phyloP scores from a whole-genome alignment of 2,329 filamentous ascomycete species.

The Hypomyces rosellus region DNA sequence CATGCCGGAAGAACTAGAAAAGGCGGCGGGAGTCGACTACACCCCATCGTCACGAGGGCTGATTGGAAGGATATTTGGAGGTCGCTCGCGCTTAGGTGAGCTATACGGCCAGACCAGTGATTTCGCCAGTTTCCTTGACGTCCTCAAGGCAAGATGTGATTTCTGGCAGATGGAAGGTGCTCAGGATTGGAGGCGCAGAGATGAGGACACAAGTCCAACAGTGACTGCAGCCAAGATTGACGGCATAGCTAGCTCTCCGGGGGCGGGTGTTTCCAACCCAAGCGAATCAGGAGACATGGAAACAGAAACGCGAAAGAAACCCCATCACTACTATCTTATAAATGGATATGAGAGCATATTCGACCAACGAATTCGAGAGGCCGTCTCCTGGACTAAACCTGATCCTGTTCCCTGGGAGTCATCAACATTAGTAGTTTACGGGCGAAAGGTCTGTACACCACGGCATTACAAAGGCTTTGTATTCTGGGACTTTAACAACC shows the following conservation, averaged over 20 bases:
- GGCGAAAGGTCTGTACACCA: conserved; percentile 55
- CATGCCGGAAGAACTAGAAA: conserved; percentile 75
- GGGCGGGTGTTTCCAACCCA: no score
- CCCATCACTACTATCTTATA: conserved; percentile 25
- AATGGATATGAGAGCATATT: conserved; percentile 25
- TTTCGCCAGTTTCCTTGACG: conserved; percentile 69
- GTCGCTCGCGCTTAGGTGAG: conserved; percentile 35
- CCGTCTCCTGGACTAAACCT: conserved; percentile 17
- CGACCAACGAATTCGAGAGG: conserved; percentile 16
- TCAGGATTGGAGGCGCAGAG: conserved; percentile 61
- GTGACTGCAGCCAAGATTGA: not conserved
- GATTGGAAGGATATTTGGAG: conserved; percentile 42
- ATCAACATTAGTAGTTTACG: conserved; percentile 50
- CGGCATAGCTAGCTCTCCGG: no score
- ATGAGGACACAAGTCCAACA: conserved; percentile 25
- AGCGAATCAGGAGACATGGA: not conserved
- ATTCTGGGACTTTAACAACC: conserved; percentile 60
- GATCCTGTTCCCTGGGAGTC: conserved; percentile 34
- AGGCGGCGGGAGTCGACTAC: conserved; percentile 67
- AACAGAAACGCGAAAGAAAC: conserved; percentile 19
- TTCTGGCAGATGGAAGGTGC: conserved; percentile 78
- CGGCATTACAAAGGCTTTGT: conserved; percentile 51
- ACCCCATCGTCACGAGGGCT: conserved; percentile 47
- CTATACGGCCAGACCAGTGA: conserved; percentile 59
- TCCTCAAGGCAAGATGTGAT: conserved; percentile 70